Percentiles rank a stretch among this genome's conserved stretches.
These are phyloP conservation scores for Escallonia herrerae DNA, from an alignment of 129 eudicot genomes.

Conservation along the genomic window DNA sequence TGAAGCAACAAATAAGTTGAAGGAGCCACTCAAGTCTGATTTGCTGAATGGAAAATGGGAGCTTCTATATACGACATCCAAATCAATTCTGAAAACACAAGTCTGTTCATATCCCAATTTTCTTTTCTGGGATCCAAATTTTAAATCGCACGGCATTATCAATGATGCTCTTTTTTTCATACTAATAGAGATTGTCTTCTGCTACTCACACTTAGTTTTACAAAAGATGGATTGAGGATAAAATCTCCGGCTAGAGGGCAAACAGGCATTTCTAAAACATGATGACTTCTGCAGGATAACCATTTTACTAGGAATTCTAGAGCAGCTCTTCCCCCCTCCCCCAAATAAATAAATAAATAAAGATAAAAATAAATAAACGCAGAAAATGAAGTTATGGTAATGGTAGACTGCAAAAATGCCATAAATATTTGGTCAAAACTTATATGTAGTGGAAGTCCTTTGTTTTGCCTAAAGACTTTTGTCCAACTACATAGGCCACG, in stretches of 20 bases:
- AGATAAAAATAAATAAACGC: no score
- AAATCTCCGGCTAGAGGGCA: background rate
- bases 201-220: background rate
- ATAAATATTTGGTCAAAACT: no score
- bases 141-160: background rate
- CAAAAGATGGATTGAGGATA: background rate
- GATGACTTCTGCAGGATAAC: no score
- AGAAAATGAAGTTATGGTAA: no score
- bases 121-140: background rate
- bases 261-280: background rate
- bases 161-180: background rate
- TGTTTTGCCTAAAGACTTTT: no score
- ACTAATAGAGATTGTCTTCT: background rate
- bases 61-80: slow-evolving; percentile 68
- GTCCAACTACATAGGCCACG: no score
- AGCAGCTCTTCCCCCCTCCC: no score
- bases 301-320: no score
- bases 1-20: slow-evolving; percentile 57
- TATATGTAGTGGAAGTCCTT: no score
- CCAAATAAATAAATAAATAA: no score
- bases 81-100: slow-evolving; percentile 61
- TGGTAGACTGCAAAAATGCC: no score
- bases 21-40: slow-evolving; percentile 62
- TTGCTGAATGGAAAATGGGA: slow-evolving; percentile 77
- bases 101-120: slow-evolving; percentile 12